Base-by-base conservation (phyloP, 306 rosid genomes). In the Cucurbita pepo region DNA sequence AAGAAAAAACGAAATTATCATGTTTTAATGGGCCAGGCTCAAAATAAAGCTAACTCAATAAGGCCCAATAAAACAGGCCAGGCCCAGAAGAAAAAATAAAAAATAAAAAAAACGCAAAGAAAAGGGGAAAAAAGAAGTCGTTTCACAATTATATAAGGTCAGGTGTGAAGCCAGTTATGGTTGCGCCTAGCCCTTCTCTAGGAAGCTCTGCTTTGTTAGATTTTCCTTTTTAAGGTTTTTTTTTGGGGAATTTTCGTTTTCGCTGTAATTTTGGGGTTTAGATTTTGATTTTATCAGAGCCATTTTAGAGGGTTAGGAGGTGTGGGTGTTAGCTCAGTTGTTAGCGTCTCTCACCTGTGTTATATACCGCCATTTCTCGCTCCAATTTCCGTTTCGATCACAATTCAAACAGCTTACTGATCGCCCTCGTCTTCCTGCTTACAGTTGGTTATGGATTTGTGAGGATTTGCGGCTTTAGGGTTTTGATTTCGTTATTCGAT, bases 301-400 rank as follows among this genome's bases (percentile, higher is more conserved):
- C 86, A 61, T 75, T 77, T 54, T 58, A 13, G 58, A 82, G 95
- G 87, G 91, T 84, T 88, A 82, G 89, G 89, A 86, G 95, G 88
- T 88, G 91, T 75, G 80, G 86, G 87, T 85, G 87, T 85, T 86
- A 75, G 69, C 38, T 56, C 71, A 37, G 62, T 38, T 52, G 75
- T 38, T 73, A 34, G 79, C 73, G 65, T 75, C 83, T 79, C 84
- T 79, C 87, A 79, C 84, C 85, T 83, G 82, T 81, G 82, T 82
- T 74, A 64, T 54, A 74, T 73, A 77, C 88, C 88, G 89, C 88
- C 92, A 82, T 78, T 79, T 76, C 45, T 71, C 67, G 41, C 77
- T 40, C 56, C 69, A 2, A 57, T 56, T 58, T 56, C 56, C 37
- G 40, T 76, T 57, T 57, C 63, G 21, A 76, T 79, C 70, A 15